phyloP scores from a whole-genome alignment of 805 yeast species.

The Spathaspora passalidarum region DNA sequence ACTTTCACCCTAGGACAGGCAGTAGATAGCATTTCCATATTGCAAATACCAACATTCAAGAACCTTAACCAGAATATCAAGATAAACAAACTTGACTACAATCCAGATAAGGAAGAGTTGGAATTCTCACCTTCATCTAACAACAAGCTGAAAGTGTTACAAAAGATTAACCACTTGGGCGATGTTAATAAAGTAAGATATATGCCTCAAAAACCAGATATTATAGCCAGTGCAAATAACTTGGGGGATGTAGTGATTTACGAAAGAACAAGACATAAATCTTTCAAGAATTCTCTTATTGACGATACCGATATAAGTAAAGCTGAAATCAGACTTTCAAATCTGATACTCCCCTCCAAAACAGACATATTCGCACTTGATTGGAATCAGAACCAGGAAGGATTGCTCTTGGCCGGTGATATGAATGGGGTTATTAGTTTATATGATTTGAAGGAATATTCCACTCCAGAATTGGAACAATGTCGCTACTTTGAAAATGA shows the following conservation, averaged over 20 bases:
- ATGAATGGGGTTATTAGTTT: constrained; percentile 61
- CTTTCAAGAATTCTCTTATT: constrained; percentile 23
- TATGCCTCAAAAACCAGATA: constrained; percentile 85
- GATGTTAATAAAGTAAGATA: constrained; percentile 71
- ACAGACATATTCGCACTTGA: constrained; percentile 66
- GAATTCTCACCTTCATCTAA: constrained; percentile 25
- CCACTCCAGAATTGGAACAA: constrained; percentile 1
- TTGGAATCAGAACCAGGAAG: constrained; percentile 71
- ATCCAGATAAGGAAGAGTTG: constrained; percentile 38
- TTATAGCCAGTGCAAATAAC: constrained; percentile 69
- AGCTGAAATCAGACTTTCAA: constrained; percentile 51
- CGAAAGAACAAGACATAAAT: constrained; percentile 78
- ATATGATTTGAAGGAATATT: constrained; percentile 60
- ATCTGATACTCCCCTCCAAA: constrained; percentile 21
- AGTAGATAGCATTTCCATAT: constrained; percentile 43
- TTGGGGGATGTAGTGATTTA: constrained; percentile 64
- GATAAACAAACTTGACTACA: constrained; percentile 33
- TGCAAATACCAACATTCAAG: constrained; percentile 30
- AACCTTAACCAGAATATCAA: constrained; percentile 34
- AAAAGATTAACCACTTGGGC: constrained; percentile 63
- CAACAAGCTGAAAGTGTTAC: constrained; percentile 36
- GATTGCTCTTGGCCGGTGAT: constrained; percentile 57
- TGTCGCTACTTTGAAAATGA: neutral
- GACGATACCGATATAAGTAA: constrained; percentile 29
- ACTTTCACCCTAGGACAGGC: constrained; percentile 61